phyloP scores from a whole-genome alignment of 1,139 yeast genomes.

The Spathaspora jeffriesii region DNA sequence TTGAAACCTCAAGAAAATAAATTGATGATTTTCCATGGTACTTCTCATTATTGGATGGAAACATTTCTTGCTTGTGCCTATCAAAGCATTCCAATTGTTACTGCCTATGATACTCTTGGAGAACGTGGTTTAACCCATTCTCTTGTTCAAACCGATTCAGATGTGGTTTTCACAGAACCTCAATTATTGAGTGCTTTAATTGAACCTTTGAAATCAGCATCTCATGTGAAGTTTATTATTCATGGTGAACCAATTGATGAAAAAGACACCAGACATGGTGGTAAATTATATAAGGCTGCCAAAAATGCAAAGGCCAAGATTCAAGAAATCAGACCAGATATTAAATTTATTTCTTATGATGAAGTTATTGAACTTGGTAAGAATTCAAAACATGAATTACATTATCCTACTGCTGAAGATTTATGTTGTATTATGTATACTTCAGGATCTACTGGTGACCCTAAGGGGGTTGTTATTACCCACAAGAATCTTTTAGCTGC shows the following conservation, averaged over 20 bases:
- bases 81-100: slow-evolving; percentile 84
- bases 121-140: slow-evolving; percentile 91
- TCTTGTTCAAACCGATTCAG: slow-evolving; percentile 75
- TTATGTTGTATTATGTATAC: slow-evolving; percentile 96
- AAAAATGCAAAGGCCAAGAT: slow-evolving; percentile 56
- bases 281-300: slow-evolving; percentile 60
- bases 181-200: slow-evolving; percentile 63
- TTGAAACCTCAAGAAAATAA: slow-evolving; percentile 64
- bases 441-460: slow-evolving; percentile 97
- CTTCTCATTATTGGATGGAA: slow-evolving; percentile 91
- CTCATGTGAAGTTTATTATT: slow-evolving; percentile 64
- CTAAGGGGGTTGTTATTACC: slow-evolving; percentile 92
- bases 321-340: slow-evolving; percentile 70
- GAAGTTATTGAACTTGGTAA: slow-evolving; percentile 71
- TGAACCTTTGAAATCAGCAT: slow-evolving; percentile 71
- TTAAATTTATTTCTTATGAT: slow-evolving; percentile 62
- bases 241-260: slow-evolving; percentile 66
- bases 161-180: slow-evolving; percentile 83
- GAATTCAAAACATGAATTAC: slow-evolving; percentile 33
- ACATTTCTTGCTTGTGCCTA: slow-evolving; percentile 75
- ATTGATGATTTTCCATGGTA: slow-evolving; percentile 82
- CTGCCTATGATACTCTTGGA: slow-evolving; percentile 97
- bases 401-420: slow-evolving; percentile 71
- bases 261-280: slow-evolving; percentile 63
- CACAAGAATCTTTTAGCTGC: slow-evolving; percentile 83